Base-by-base conservation (phyloP, 2,329 filamentous ascomycete species). In the Alternaria sp. region DNA sequence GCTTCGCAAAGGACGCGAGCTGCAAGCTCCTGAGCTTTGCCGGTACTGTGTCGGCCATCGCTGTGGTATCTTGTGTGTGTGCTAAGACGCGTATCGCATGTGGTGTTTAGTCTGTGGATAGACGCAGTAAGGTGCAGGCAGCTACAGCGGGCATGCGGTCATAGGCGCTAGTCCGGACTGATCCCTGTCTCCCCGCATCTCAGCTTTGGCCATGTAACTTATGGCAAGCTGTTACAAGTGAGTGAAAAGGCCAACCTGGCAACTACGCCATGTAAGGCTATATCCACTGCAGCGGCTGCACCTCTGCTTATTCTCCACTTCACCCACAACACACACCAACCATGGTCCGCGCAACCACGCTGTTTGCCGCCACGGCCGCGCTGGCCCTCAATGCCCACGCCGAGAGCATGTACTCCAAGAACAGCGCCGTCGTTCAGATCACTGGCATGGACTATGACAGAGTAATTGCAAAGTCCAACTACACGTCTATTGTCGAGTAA, bases 391-490 rank as follows among this genome's bases (percentile, higher is more conserved):
- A 90, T 30, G 85, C 85, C 51, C 86, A 85, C 57, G 88, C 89
- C 54, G 90, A 91, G 66, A 88, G 87, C 67, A 80, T 99, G 61
- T 99, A 99, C 82, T 82, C 88, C 61, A 96, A 94, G 82, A 91
- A 86, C 77, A 97, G 94, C 2, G 89, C 92, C 12, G 95, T 99
- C 43, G 78, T 98, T 43, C 92, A 96, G 78, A 82, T 98, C 66
- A 89, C 91, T 71, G 86, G 85, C 58, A 91, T 90, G 79, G 91
- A 85, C 72, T 98, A 96, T 79, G 89, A 94, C 75, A 87, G 85
- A 64, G 82, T 97, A 67, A 93, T 99, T 78, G 88, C 91, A 47
- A 89, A 92, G 75, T 97, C 93, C 28, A 97, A 97, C 76, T 85
- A 98, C 80, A 96, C 93, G 42, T 93, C 93, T 53, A 94, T 97